Base-by-base conservation (phyloP, 495 filamentous ascomycete genomes). In the Xylaria bambusicola region DNA sequence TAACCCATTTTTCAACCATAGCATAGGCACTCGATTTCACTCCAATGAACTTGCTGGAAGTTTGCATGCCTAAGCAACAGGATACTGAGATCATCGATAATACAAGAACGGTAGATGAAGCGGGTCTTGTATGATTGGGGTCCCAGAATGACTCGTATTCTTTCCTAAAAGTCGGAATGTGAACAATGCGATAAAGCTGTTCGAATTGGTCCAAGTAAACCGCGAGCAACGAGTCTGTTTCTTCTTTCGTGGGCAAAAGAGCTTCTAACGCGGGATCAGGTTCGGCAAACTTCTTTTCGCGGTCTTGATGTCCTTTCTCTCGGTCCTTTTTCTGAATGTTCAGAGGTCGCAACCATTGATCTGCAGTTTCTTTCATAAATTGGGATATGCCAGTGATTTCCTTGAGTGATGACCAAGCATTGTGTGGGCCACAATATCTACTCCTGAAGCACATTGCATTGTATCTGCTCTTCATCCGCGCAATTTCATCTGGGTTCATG, bases 1-100 rank as follows among this genome's bases (percentile, higher is more conserved):
- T 65, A 13, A 73, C 58, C 65, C 70, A 73, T 42, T 66, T 66
- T 53, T 71, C 65, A 29, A 65, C 64, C 65, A 60, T 64, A 18
- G 69, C 57, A 29, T 64, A 59, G 6, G 63, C 63, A 36, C 68
- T 68, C 15, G 68, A 71, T 31, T 71, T 71, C 4, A 71, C 55
- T 21, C 68, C 68, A n/a, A 71, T 64, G 26, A 66, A 71, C 35
- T 66, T 68, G 51, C 58, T 63, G 6, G 68, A 68, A 15, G 61
- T 51, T 47, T 71, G 68, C 62, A 84, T 77, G 88, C 94, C 89
- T 83, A 95, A 17, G 82, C 88, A 46, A 90, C 67, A 69, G 15
- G 70, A 69, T 8, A 72, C 67, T 3, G 71, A 59, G 10, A 72
- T 64, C 60, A 74, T 74, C 24, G 64, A 61, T 5, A 74, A 44